Base-by-base conservation (phyloP, 2,329 filamentous ascomycete genomes). In the Fusarium sp. region DNA sequence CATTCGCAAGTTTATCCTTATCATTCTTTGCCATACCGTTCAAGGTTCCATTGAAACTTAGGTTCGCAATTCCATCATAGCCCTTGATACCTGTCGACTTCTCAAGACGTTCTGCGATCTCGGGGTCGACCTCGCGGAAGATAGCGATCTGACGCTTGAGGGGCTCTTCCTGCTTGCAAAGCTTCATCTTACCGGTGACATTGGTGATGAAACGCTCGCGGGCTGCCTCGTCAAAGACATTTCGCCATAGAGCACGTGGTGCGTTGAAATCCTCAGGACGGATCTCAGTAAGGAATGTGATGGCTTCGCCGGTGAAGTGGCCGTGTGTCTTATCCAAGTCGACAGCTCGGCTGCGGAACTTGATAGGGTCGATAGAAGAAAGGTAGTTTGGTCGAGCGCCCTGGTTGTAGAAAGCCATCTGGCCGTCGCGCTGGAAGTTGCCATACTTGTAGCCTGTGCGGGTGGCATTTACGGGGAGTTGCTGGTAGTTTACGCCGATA, bases 121-220 rank as follows among this genome's bases (percentile, higher is more conserved):
- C 88, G 1, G 85, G 80, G 8, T 84, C 85, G 0, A 91, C 88
- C 73, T 90, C 88, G 3, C 88, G 82, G 82, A 90, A 90, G 74
- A 91, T 91, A 53, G 83, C 85, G 62, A 91, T 90, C 77, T 90
- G 87, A 17, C 88, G 81, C 82, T 88, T 89, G 76, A 91, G 80
- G 5, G 89, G 85, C 76, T 90, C 88, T 67, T 88, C 79, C 43
- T 88, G 80, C 49, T 79, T 81, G 75, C 88, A 90, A 4, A 83
- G 82, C 28, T 78, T 80, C 87, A 90, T 90, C 78, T 91, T 89
- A 4, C 87, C 87, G 0, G 86, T 83, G 6, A 89, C 84, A 57
- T 90, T 91, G 39, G 80, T 82, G 76, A 91, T 81, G 77, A 89
- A 89, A 1, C 88, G 83, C 46, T 70, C 62, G 0, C 62, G 36